phyloP scores from a whole-genome alignment of 768 basidiomycete species.

The Tylopilus vinaceipallidus region DNA sequence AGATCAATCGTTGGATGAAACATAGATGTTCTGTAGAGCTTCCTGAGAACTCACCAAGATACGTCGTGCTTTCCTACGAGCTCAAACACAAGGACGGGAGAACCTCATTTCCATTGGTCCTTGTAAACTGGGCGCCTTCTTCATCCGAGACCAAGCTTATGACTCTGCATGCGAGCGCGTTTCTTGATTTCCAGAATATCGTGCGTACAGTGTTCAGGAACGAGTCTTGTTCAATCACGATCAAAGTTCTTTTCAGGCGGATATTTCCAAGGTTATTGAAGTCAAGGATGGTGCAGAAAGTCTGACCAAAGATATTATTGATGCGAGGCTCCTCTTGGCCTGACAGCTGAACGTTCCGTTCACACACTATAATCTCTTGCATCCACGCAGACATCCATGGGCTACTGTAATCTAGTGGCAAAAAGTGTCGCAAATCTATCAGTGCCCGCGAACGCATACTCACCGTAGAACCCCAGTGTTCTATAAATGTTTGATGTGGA shows the following conservation, averaged over 20 bases:
- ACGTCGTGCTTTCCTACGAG: slow-evolving; percentile 82
- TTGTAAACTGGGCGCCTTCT: slow-evolving; percentile 86
- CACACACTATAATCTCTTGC: too few species aligned
- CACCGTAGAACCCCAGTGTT: too few species aligned
- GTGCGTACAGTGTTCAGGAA: slow-evolving; percentile 41
- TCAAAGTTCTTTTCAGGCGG: slow-evolving; percentile 47
- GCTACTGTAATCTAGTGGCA: not conserved
- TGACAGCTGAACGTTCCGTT: slow-evolving; percentile 8
- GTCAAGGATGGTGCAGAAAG: slow-evolving; percentile 79
- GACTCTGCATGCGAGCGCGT: slow-evolving; percentile 82
- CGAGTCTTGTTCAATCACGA: not conserved
- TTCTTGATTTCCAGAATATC: slow-evolving; percentile 74
- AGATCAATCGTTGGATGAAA: slow-evolving; percentile 1
- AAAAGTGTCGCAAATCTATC: too few species aligned
- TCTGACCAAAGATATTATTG: slow-evolving; percentile 70
- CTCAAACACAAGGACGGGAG: slow-evolving; percentile 79
- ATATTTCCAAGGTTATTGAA: slow-evolving; percentile 78
- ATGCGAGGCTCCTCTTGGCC: slow-evolving; percentile 48
- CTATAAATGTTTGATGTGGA: too few species aligned
- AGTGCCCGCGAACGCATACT: too few species aligned
- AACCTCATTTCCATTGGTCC: slow-evolving; percentile 78
- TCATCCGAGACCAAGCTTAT: slow-evolving; percentile 72
- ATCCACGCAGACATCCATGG: not conserved
- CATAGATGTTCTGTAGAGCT: slow-evolving; percentile 53
- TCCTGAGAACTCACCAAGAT: slow-evolving; percentile 84